Percentiles rank a stretch among this genome's conserved stretches.
phyloP scores from a whole-genome alignment of 495 filamentous ascomycete species.

The Xylaria grammica region DNA sequence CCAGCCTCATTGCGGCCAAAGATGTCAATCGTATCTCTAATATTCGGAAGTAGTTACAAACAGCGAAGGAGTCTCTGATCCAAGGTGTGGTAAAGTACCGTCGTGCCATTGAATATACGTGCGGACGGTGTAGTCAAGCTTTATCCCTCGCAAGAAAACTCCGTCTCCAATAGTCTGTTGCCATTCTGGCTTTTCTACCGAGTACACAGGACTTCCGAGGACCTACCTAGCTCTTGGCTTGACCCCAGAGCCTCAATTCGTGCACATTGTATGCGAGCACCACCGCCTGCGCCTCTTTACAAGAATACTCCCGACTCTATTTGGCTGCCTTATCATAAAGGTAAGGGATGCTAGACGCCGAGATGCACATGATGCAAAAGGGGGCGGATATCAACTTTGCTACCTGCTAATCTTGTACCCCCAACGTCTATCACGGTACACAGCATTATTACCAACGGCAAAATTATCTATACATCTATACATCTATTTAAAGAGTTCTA shows the following conservation, averaged over 20 bases:
- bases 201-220: not conserved
- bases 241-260: not conserved
- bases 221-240: no score
- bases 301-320: not conserved
- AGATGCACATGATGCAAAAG: not conserved
- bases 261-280: not conserved
- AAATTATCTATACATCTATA: not conserved
- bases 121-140: no score
- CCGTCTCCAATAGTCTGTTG: no score
- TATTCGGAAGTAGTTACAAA: no score
- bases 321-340: conserved; percentile 5
- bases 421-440: conserved; percentile 8
- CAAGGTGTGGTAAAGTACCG: no score
- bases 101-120: no score
- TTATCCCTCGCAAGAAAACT: no score
- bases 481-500: not conserved
- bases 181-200: not conserved
- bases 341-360: no score
- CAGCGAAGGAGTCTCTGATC: no score
- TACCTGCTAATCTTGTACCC: not conserved
- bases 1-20: no score
- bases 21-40: no score
- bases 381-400: not conserved
- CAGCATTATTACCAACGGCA: not conserved
- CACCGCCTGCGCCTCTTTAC: not conserved